These are phyloP conservation scores for Rhodotorula sp. DNA, from an alignment of 1,284 basidiomycete species.

Conservation along the genomic window DNA sequence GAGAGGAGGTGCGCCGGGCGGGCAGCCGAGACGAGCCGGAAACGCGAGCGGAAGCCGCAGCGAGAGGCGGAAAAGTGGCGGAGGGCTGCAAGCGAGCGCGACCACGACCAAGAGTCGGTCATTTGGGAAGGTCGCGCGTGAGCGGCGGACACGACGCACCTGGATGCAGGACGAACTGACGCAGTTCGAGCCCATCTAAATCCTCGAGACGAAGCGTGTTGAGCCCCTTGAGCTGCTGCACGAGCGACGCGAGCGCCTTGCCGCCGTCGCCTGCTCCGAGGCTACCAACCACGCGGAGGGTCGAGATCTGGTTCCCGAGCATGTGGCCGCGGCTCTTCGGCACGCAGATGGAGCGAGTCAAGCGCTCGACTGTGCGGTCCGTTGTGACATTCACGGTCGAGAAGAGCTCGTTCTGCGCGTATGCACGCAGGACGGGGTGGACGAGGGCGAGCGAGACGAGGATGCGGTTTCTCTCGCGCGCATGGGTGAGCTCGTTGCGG, in stretches of 20 bases:
- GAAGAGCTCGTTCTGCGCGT: conserved; percentile 22
- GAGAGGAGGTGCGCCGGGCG: conserved; percentile 8
- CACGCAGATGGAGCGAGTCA: not conserved
- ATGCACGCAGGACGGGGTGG: conserved; percentile 23
- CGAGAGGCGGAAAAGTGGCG: conserved; percentile 8
- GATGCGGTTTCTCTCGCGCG: conserved; percentile 4
- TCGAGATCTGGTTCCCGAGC: conserved; percentile 4
- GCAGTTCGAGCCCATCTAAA: conserved; percentile 26
- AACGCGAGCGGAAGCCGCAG: conserved; percentile 29
- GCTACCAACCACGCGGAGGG: conserved; percentile 6
- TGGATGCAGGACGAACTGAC: conserved; percentile 4
- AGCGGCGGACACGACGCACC: not conserved
- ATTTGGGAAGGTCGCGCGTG: not conserved
- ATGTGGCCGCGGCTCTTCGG: not conserved
- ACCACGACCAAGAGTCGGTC: not conserved
- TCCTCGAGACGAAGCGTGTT: conserved; percentile 19
- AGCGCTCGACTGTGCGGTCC: conserved; percentile 7
- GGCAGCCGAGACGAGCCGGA: conserved; percentile 8
- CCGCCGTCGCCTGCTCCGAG: conserved; percentile 11
- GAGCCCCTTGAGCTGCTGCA: conserved; percentile 13
- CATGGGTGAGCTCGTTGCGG: conserved; percentile 1
- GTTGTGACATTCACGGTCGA: conserved; percentile 9
- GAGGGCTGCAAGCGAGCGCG: not conserved
- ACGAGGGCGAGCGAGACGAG: conserved; percentile 24
- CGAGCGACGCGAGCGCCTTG: conserved; percentile 14